A percentile compares a stretch with the other conserved stretches of the same genome.
phyloP scores from a whole-genome alignment of 2,329 filamentous ascomycete species.

The Helotiales sp. region DNA sequence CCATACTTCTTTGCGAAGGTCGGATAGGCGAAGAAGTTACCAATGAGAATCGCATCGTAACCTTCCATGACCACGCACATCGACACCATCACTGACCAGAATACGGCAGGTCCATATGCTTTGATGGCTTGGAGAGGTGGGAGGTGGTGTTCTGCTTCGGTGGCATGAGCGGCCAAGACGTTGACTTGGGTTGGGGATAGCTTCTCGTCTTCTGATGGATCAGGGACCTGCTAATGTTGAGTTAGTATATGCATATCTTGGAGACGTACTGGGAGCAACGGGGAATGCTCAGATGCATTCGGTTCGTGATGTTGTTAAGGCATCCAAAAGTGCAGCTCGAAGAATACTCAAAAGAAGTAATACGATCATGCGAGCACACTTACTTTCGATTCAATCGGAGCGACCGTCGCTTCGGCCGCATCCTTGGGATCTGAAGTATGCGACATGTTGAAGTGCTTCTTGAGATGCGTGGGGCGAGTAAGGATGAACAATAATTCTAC shows the following conservation, averaged over 20 bases:
- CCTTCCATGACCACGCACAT: conserved; percentile 24
- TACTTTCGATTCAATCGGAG: background rate
- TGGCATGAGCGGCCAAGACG: background rate
- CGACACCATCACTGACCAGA: conserved; percentile 20
- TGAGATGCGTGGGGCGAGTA: background rate
- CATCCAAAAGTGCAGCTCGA: too few species aligned
- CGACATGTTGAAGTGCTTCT: background rate
- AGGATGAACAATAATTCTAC: background rate
- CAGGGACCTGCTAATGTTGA: too few species aligned
- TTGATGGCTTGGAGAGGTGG: conserved; percentile 43
- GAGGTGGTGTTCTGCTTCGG: background rate
- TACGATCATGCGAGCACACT: background rate
- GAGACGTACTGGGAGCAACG: too few species aligned
- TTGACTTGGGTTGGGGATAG: background rate
- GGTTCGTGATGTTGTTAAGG: too few species aligned
- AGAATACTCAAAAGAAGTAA: too few species aligned
- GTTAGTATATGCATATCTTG: too few species aligned
- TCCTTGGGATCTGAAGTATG: background rate
- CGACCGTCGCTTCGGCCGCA: background rate
- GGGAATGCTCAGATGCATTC: too few species aligned
- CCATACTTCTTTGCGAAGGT: conserved; percentile 20
- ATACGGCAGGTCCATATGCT: conserved; percentile 69
- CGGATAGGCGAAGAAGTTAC: conserved; percentile 23
- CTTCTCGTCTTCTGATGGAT: background rate
- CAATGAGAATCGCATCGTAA: conserved; percentile 18